Base-by-base conservation (phyloP, 2,329 filamentous ascomycete genomes). In the Alternaria triticina region DNA sequence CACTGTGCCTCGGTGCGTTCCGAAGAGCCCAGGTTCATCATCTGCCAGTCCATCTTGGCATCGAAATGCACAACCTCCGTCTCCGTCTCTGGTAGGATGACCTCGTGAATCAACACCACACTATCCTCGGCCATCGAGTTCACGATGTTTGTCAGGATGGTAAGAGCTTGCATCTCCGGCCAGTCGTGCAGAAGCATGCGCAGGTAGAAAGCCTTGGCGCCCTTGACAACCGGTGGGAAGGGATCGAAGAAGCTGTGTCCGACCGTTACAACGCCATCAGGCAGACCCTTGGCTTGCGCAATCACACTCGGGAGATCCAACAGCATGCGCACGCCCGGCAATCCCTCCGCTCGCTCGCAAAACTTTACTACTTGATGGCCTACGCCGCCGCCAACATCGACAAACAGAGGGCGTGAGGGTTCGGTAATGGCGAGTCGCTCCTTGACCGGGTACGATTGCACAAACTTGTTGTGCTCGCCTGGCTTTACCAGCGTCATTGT, bases 41-140 rank as follows among this genome's bases (percentile, higher is more conserved):
- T 82, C 33, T 78, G 71, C 55, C 82, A 71, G 68, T 85, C 83
- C 33, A 82, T 64, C 12, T 70, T 68, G 2, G 76, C 79, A 28
- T 69, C 55, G 13, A 76, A 72, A 63, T 70, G 72, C 6, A 69
- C 62, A 1, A 82, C 74, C 1, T 74, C 74, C 1, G 62, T 74
- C 9, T 80, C 76, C 4, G 81, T 20, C 9, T 40, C 50, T 6
- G n/a, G 80, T 15, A 84, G 69, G 1, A 82, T 70, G 55, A 79
- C 78, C 46, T 85, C 83, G 33, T 82, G 79, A 40, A 86, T 76
- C 15, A 86, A 66, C 5, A 85, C 45, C 56, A 82, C 81, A 8
- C 79, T 82, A 78, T 51, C 79, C 73, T 50, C 61, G 79, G 23
- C 25, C 40, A 56, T 46, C 2, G 54, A 40, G 27, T 27, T 27